These are phyloP conservation scores for Pseudogymnoascus sp. DNA, from an alignment of 2,329 filamentous ascomycete genomes.

Conservation along the genomic window DNA sequence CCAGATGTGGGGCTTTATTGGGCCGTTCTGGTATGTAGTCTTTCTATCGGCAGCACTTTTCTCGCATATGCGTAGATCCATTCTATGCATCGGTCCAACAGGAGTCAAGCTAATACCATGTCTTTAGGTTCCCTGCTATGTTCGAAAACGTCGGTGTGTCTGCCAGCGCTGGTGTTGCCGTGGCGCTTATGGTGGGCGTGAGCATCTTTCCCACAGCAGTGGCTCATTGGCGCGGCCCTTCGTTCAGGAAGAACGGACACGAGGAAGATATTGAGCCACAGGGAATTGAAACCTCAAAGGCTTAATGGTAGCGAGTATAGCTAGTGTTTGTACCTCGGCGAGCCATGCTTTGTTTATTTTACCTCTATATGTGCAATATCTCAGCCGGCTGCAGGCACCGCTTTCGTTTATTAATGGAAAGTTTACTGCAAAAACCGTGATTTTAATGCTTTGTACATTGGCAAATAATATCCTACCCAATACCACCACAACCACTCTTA, in stretches of 20 bases:
- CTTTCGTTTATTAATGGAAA: not conserved
- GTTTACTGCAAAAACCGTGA: not conserved
- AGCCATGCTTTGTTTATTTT: not conserved
- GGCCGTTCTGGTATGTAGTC: conserved; percentile 18
- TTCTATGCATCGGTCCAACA: not conserved
- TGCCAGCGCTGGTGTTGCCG: conserved; percentile 29
- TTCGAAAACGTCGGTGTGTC: conserved; percentile 29
- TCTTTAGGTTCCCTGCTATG: conserved; percentile 31
- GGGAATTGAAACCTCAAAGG: not conserved
- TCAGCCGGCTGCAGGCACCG: not conserved
- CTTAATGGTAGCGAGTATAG: not conserved
- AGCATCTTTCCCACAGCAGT: conserved; percentile 27
- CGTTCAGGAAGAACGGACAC: not conserved
- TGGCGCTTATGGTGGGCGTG: conserved; percentile 29
- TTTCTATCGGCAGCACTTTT: not conserved
- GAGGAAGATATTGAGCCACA: not conserved
- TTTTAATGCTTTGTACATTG: not conserved
- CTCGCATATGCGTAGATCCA: not conserved
- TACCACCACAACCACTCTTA: not conserved
- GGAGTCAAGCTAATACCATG: conserved; percentile 14
- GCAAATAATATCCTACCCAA: not conserved
- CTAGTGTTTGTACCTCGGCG: not conserved
- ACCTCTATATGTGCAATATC: not conserved
- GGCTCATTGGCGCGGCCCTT: conserved; percentile 21
- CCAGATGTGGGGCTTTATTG: conserved; percentile 41